Percentiles rank a stretch among this genome's conserved stretches.
phyloP scores from a whole-genome alignment of 192 early-diverging fungal genomes.

The Coemansia sp. region DNA sequence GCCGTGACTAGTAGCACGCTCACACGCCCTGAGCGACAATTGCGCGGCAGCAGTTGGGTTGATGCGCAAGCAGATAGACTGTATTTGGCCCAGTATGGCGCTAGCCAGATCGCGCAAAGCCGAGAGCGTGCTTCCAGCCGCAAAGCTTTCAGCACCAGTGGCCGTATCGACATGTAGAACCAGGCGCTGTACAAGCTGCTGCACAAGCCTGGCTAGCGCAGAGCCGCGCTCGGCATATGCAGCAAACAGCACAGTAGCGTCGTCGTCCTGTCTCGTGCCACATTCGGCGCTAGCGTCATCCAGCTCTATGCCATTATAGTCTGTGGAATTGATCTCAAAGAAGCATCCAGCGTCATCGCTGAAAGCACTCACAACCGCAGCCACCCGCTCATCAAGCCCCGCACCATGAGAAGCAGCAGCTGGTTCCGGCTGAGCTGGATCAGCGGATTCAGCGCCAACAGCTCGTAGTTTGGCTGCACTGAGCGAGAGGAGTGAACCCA shows the following conservation, averaged over 20 bases:
- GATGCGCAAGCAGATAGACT: constrained; percentile 21
- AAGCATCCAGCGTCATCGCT: constrained; percentile 4
- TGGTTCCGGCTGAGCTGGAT: background rate
- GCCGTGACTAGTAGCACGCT: background rate
- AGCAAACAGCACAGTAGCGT: background rate
- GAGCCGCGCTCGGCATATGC: constrained; percentile 10
- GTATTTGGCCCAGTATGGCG: constrained; percentile 36
- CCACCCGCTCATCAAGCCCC: constrained; percentile 10
- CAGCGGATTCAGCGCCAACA: background rate
- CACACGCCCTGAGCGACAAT: constrained; percentile 13
- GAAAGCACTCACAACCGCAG: constrained; percentile 7
- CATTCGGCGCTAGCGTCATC: background rate
- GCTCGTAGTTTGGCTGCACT: constrained; percentile 8
- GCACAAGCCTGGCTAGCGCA: constrained; percentile 20
- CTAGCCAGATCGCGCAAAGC: constrained; percentile 21
- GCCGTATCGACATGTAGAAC: constrained; percentile 1
- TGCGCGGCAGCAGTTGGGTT: constrained; percentile 10
- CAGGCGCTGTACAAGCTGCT: constrained; percentile 18
- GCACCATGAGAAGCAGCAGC: background rate
- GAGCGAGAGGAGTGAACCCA: constrained; percentile 13
- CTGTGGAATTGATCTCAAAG: background rate
- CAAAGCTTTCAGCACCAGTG: constrained; percentile 3
- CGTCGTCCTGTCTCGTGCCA: background rate
- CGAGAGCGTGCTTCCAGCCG: background rate
- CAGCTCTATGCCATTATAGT: background rate